These are phyloP conservation scores for Senecio squalidus DNA, from an alignment of 140 eudicot genomes.

Conservation along the genomic window DNA sequence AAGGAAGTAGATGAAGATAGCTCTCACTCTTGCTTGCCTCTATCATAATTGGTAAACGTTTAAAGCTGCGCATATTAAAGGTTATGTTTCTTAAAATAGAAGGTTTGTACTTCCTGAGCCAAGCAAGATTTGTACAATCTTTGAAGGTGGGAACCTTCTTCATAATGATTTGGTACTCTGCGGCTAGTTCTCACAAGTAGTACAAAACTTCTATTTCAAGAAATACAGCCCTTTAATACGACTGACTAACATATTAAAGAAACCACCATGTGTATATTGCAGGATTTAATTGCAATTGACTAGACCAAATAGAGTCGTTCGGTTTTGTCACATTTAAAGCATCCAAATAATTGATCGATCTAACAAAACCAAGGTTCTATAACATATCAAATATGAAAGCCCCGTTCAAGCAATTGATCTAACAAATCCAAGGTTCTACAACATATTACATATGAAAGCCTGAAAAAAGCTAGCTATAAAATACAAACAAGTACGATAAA, in stretches of 20 bases:
- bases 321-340: not conserved
- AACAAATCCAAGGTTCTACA: not conserved
- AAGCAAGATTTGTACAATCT: not conserved
- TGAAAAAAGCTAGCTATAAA: constrained; percentile 9
- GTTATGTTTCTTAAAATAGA: not conserved
- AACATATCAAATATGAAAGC: not conserved
- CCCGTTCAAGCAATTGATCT: not conserved
- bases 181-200: not conserved
- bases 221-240: not conserved
- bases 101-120: not conserved
- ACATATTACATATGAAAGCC: constrained; percentile 13
- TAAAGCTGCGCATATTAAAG: not conserved
- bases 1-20: not conserved
- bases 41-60: not conserved
- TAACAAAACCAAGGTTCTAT: not conserved
- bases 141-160: not conserved
- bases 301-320: not conserved
- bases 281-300: not conserved
- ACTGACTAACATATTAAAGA: not conserved
- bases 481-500: constrained; percentile 15
- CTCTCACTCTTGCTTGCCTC: not conserved
- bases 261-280: not conserved
- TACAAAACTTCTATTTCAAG: constrained; percentile 3
- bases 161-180: not conserved
- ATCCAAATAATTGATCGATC: not conserved